Evolutionary conservation across 306 rosid genomes (phyloP).

Genomic region (Dryas octopetala): DNA sequence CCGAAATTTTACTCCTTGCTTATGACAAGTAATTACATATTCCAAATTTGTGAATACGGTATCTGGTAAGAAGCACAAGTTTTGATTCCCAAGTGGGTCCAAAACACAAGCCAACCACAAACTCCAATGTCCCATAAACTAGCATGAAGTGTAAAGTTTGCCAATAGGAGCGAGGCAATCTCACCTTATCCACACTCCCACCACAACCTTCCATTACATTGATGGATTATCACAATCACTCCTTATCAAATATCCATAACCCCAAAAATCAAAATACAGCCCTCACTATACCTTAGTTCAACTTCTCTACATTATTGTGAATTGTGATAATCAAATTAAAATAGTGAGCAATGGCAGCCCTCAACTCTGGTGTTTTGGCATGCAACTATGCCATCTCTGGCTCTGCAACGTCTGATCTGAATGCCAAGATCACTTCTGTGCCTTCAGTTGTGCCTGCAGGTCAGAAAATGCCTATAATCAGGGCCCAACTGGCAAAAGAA

Average conservation of each 20-base stretch:
- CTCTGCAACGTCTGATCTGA: constrained; percentile 44
- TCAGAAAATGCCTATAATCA: constrained; percentile 53
- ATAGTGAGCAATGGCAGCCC: constrained; percentile 54
- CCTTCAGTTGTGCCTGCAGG: constrained; percentile 21
- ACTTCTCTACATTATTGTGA: no score
- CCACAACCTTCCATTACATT: constrained; percentile 50
- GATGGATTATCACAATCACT: constrained; percentile 14
- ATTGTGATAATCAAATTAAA: no score
- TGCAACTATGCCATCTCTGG: constrained; percentile 70
- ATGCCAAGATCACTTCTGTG: constrained; percentile 42
- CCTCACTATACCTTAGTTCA: no score
- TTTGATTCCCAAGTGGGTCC: constrained; percentile 51
- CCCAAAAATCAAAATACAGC: background rate
- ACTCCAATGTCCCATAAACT: background rate
- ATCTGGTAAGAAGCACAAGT: background rate
- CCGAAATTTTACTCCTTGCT: no score
- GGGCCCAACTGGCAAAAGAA: constrained; percentile 50
- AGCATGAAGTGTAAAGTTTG: constrained; percentile 28
- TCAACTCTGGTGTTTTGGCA: constrained; percentile 79
- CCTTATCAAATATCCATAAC: constrained; percentile 34
- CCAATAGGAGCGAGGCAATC: constrained; percentile 84
- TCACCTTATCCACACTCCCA: constrained; percentile 90
- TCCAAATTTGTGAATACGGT: no score
- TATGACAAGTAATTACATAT: no score
- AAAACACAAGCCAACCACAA: constrained; percentile 14